A percentile compares a stretch with the other conserved stretches of the same genome.
Evolutionary conservation across 371 early-diverging fungal species (phyloP).

Genomic region (Mortierella sp.): DNA sequence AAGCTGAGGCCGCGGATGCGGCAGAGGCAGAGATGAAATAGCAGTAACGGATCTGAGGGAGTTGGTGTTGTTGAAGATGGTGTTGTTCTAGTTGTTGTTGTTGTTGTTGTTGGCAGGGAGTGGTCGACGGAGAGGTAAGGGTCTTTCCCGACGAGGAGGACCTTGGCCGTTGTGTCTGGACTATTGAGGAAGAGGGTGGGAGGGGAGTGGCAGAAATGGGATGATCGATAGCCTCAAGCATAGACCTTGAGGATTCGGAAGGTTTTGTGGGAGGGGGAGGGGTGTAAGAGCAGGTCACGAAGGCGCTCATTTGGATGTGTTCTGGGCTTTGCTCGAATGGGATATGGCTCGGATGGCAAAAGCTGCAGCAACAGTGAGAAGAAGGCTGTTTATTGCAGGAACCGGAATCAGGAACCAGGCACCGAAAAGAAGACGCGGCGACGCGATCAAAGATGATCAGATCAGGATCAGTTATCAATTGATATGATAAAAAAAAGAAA

Average conservation of each 20-base stretch:
- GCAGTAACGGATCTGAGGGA: constrained; percentile 53
- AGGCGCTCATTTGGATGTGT: constrained; percentile 25
- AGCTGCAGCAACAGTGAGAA: background rate
- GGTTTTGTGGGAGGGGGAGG: constrained; percentile 47
- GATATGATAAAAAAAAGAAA: background rate
- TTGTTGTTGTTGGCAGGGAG: constrained; percentile 2
- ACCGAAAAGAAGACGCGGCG: background rate
- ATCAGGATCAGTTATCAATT: too few species aligned
- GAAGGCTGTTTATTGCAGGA: background rate
- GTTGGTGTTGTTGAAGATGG: background rate
- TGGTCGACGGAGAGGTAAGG: background rate
- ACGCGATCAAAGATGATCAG: background rate
- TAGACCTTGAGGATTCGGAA: constrained; percentile 21
- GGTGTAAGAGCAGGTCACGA: constrained; percentile 43
- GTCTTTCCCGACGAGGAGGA: constrained; percentile 10
- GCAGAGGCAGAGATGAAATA: constrained; percentile 49
- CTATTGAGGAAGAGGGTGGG: constrained; percentile 21
- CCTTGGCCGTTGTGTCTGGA: constrained; percentile 6
- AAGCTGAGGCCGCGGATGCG: constrained; percentile 30
- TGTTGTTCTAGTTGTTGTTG: constrained; percentile 11
- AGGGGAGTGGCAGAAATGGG: constrained; percentile 42
- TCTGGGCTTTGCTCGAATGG: constrained; percentile 10
- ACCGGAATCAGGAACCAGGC: constrained; percentile 4
- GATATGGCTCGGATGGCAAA: background rate
- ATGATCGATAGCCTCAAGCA: constrained; percentile 27